Base-by-base conservation (phyloP, 1,139 yeast species). In the Geotrichum reessii region DNA sequence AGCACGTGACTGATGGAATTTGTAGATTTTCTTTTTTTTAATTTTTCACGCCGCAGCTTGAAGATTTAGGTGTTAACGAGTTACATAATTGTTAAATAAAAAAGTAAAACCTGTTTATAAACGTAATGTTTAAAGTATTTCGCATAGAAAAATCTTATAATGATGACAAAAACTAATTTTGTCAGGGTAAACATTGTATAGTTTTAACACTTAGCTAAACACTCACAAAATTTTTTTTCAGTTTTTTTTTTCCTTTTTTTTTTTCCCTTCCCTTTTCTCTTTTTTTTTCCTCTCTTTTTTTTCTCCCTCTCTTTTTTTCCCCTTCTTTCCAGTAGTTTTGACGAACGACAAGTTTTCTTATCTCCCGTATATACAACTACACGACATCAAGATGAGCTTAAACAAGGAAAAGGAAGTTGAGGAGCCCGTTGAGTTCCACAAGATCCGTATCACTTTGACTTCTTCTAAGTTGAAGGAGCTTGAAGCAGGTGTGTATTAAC, bases 401-500 rank as follows among this genome's bases (percentile, higher is more conserved):
- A 72, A 69, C 69, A 73, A 76, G 71, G 78, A 75, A 66, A 90
- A 90, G 84, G 93, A 88, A 83, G 89, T 84, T 77, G 81, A 76
- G 72, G 88, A 83, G 77, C 88, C 83, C 78, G 86, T 84, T 77
- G 85, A 85, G 77, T 81, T 89, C 84, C 91, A 87, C 86, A 92
- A 93, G 87, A 92, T 95, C 84, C 91, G 99, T 86, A 92, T 95
- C 82, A 92, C 98, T 78, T 86, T 95, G 83, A 91, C 96, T 77
- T 93, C 99, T 72, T 90, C 97, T 85, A 91, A 93, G 84, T 97
- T 93, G 76, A 91, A 91, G 87, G 95, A 90, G 81, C 86, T 95
- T 78, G 99, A 95, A 85, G 88, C 87, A 68, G 79, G 73, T 69
- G 64, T 57, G 84, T 81, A 70, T 53, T 50, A 27, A 53, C 21